A percentile compares a stretch with the other conserved stretches of the same genome.
phyloP scores from a whole-genome alignment of 2,329 filamentous ascomycete genomes.

The Chaetothyriales sp. region DNA sequence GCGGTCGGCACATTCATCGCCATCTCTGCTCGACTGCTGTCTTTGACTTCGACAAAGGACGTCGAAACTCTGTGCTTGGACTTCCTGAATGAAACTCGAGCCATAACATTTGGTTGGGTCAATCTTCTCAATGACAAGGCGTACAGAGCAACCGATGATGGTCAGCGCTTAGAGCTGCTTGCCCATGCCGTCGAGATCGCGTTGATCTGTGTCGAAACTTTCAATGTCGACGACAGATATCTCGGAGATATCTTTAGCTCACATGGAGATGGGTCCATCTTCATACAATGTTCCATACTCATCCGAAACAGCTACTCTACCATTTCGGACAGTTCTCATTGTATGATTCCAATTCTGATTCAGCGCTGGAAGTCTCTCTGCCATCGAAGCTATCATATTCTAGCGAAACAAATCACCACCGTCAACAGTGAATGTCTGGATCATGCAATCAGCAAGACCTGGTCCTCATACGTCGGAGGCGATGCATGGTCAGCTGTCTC shows the following conservation, averaged over 20 bases:
- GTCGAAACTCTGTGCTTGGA: conserved; percentile 6
- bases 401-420: conserved; percentile 5
- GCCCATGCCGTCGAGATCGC: conserved; percentile 26
- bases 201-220: conserved; percentile 31
- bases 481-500: conserved; percentile 2
- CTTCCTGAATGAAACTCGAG: conserved; percentile 5
- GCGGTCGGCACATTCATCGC: conserved; percentile 23
- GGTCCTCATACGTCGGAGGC: conserved; percentile 7
- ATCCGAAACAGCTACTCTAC: conserved; percentile 23
- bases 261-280: conserved; percentile 19
- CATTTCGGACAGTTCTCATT: not conserved
- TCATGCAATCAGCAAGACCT: conserved; percentile 11
- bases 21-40: conserved; percentile 30
- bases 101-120: conserved; percentile 29
- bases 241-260: conserved; percentile 19
- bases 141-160: conserved; percentile 14
- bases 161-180: conserved; percentile 21
- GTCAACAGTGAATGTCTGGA: conserved; percentile 7
- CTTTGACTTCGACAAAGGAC: conserved; percentile 20
- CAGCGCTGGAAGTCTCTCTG: conserved; percentile 4
- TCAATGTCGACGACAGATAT: conserved; percentile 27
- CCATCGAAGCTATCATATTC: conserved; percentile 1
- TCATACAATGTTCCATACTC: conserved; percentile 25
- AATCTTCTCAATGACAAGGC: conserved; percentile 21
- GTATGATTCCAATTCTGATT: conserved; percentile 5